phyloP scores from a whole-genome alignment of 306 rosid species.

The Fragaria ananassa region DNA sequence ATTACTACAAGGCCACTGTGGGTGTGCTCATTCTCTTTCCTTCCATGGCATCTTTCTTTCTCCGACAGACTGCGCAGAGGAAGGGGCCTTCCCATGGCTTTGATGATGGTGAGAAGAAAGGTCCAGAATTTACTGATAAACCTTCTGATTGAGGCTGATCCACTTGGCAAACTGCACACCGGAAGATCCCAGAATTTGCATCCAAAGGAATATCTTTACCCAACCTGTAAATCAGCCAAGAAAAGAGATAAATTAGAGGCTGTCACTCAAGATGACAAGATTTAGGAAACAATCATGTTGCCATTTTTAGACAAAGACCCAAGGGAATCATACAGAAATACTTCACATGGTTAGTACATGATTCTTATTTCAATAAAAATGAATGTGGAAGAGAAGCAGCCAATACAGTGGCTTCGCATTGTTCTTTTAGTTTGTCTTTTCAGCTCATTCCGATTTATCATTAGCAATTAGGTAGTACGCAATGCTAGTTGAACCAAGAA shows the following conservation, averaged over 20 bases:
- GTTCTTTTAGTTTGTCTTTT: not conserved
- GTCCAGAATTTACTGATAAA: constrained; percentile 69
- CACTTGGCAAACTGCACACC: constrained; percentile 94
- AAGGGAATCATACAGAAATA: not conserved
- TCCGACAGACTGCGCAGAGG: constrained; percentile 75
- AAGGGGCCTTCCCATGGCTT: constrained; percentile 96
- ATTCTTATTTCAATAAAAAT: not conserved
- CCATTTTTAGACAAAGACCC: not conserved
- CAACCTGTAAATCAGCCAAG: constrained; percentile 58
- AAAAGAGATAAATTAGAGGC: constrained; percentile 17
- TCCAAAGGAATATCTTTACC: constrained; percentile 72
- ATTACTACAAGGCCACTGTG: constrained; percentile 54
- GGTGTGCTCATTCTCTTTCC: constrained; percentile 77
- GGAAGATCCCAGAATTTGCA: constrained; percentile 66
- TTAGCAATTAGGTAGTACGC: not conserved
- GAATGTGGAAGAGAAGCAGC: not conserved
- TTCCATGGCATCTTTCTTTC: constrained; percentile 97
- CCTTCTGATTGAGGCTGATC: constrained; percentile 80
- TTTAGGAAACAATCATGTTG: not conserved
- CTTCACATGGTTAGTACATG: not conserved
- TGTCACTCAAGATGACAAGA: not conserved
- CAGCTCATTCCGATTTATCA: not conserved
- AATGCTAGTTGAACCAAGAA: not conserved
- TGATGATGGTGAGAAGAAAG: constrained; percentile 79
- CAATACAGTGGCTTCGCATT: not conserved